phyloP scores from a whole-genome alignment of 1,139 yeast genomes.

The Petasospora rhodanensis region DNA sequence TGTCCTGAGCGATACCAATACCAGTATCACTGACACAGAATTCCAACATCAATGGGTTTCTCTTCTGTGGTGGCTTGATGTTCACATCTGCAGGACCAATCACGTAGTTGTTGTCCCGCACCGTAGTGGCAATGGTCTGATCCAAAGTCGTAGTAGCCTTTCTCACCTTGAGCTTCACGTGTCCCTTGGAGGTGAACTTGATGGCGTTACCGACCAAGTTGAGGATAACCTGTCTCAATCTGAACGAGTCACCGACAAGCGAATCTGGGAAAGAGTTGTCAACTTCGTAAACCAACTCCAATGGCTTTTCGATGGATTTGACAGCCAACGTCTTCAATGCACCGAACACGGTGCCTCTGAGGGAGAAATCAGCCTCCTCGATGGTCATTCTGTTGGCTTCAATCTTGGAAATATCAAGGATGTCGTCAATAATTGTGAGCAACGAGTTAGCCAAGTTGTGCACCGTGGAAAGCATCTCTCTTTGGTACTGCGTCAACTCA shows the following conservation, averaged over 20 bases:
- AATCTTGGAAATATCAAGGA: conserved; percentile 85
- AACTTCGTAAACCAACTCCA: conserved; percentile 75
- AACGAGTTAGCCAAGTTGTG: conserved; percentile 82
- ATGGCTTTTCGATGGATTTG: conserved; percentile 80
- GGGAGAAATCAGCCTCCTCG: conserved; percentile 81
- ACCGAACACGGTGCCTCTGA: conserved; percentile 84
- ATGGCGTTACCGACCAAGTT: conserved; percentile 88
- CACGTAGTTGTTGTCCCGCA: conserved; percentile 19
- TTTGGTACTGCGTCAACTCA: conserved; percentile 81
- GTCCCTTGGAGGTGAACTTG: conserved; percentile 79
- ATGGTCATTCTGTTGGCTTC: conserved; percentile 93
- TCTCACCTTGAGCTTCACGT: conserved; percentile 63
- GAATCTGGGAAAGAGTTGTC: conserved; percentile 86
- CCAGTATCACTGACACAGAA: conserved; percentile 90
- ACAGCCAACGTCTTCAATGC: conserved; percentile 86
- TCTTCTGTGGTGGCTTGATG: conserved; percentile 15
- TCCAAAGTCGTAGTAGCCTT: conserved; percentile 35
- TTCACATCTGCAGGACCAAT: conserved; percentile 21
- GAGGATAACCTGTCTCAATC: conserved; percentile 79
- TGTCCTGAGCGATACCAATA: conserved; percentile 82
- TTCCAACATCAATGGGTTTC: conserved; percentile 57
- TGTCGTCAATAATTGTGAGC: conserved; percentile 83
- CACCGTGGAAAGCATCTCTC: conserved; percentile 86
- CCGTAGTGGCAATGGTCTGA: conserved; percentile 19
- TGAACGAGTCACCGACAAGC: conserved; percentile 81